Percentiles rank a stretch among this genome's conserved stretches.
Evolutionary conservation across 345 rosid species (phyloP).

Genomic region (Melaleuca alternifolia): DNA sequence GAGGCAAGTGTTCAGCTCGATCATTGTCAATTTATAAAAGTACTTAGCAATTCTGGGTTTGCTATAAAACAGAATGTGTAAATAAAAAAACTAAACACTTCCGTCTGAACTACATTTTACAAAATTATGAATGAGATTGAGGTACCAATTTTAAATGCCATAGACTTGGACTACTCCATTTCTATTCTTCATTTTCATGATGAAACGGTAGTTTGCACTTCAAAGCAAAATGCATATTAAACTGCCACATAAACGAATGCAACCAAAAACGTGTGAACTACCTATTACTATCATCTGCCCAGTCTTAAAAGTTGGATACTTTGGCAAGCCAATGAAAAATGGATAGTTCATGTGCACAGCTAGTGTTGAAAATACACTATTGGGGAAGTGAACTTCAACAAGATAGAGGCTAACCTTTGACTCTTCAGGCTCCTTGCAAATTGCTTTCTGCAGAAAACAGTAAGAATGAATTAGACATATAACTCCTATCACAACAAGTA

Average conservation of each 20-base stretch:
- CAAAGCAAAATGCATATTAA: neutral
- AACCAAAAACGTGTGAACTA: neutral
- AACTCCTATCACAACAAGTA: neutral
- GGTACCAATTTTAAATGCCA: neutral
- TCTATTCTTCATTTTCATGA: neutral
- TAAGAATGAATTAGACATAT: neutral
- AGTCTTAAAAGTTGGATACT: neutral
- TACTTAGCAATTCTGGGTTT: neutral
- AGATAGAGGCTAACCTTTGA: slow-evolving; percentile 50
- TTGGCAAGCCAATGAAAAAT: neutral
- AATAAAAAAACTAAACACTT: neutral
- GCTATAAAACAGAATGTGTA: neutral
- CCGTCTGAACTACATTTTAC: neutral
- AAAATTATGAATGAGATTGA: neutral
- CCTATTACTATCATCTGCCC: neutral
- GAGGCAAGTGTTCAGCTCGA: neutral
- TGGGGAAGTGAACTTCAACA: neutral
- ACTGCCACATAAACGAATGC: neutral
- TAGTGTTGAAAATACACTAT: neutral
- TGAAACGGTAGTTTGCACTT: neutral
- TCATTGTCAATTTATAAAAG: neutral
- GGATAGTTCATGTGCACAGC: neutral
- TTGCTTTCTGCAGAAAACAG: slow-evolving; percentile 54
- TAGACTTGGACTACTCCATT: neutral
- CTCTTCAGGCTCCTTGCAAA: slow-evolving; percentile 67